Base-by-base conservation (phyloP, 2,329 filamentous ascomycete species). In the Pestalotiopsis sp. region DNA sequence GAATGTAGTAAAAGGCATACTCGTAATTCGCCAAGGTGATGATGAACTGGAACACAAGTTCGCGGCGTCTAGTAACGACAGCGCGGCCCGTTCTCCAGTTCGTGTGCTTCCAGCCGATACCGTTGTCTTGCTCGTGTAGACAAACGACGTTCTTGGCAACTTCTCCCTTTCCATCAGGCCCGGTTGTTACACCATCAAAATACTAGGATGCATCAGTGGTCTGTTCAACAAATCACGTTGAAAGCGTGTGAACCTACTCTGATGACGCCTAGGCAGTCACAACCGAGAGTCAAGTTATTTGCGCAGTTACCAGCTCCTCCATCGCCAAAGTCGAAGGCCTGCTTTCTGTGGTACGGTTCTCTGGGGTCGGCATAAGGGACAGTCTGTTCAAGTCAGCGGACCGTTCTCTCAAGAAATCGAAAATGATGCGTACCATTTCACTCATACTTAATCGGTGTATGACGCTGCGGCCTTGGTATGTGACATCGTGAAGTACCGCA, bases 281-380 rank as follows among this genome's bases (percentile, higher is more conserved):
- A 93, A 20, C 91, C 91, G 0, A 93, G 83, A 17, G 84, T 82
- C 2, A 94, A 84, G 70, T 92, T 92, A 77, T 94, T 94, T 17
- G 90, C 89, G 62, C 85, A 88, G 63, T 88, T 85, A 1, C 91
- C 91, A 27, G 89, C 87, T 4, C 91, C 91, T 11, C 86, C 89
- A 69, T 93, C 90, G 7, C 91, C 91, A 69, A 93, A 87, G 73
- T 93, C 91, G 73, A 94, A 93, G 0, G 91, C 91, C 66, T 90
- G 88, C 76, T 94, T 93, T 57, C 90, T 85, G 66, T 91, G 89
- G 76, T 88, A 92, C 0, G 90, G 91, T 0, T 84, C 81, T 1
- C 91, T 85, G 0, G 89, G 89, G 73, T 93, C 91, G 3, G 83
- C 90, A 72, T 93, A 93, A 0, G 90, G 90, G 0, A 92, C 89